These are phyloP conservation scores for Limnanthes douglasii DNA, from an alignment of 345 rosid genomes.

Conservation along the genomic window DNA sequence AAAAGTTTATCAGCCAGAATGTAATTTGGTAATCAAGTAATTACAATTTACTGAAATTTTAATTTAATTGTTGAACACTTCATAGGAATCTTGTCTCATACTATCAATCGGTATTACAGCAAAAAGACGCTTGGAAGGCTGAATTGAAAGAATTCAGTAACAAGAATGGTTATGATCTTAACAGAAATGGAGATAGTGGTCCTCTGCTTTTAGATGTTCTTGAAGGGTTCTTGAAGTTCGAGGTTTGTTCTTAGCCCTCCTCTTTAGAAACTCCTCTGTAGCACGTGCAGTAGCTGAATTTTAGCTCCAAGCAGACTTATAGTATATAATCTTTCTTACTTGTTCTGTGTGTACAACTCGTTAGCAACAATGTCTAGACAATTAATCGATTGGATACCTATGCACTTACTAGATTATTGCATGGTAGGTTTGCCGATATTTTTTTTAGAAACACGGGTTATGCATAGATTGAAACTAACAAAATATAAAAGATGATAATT, in stretches of 20 bases:
- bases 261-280: constrained; percentile 1
- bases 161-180: constrained; percentile 72
- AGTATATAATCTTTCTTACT: too few relatives aligned
- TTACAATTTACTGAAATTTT: constrained; percentile 6
- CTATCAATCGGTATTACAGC: constrained; percentile 26
- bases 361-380: too few relatives aligned
- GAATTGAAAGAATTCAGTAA: constrained; percentile 71
- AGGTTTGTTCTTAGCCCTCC: constrained; percentile 24
- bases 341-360: too few relatives aligned
- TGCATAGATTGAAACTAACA: not conserved
- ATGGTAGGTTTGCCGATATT: too few relatives aligned
- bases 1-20: constrained; percentile 86
- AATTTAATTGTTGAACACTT: constrained; percentile 1
- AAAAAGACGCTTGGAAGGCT: constrained; percentile 82
- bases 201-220: constrained; percentile 85
- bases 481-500: not conserved
- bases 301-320: too few relatives aligned
- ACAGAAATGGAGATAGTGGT: constrained; percentile 70
- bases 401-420: too few relatives aligned
- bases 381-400: too few relatives aligned
- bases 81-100: not conserved
- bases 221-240: constrained; percentile 81
- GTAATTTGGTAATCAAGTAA: constrained; percentile 84
- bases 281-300: too few relatives aligned
- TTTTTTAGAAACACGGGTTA: too few relatives aligned